These are phyloP conservation scores for Boletus subcaerulescens DNA, from an alignment of 768 basidiomycete species.

Conservation along the genomic window DNA sequence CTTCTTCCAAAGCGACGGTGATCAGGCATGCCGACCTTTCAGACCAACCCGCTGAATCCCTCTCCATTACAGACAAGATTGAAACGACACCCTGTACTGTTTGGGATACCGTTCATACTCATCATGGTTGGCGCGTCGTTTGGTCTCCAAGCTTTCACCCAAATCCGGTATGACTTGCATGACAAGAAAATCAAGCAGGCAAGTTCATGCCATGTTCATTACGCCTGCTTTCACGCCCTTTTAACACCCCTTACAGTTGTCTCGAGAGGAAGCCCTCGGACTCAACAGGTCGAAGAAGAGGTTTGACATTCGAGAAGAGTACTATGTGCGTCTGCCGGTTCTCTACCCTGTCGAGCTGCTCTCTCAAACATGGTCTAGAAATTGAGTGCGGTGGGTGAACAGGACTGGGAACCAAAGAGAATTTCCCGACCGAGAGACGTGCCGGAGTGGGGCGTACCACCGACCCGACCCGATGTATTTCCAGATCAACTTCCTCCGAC, in stretches of 20 bases:
- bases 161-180: slow-evolving; percentile 88
- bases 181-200: slow-evolving; percentile 76
- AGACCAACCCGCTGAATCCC: slow-evolving; percentile 37
- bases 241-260: slow-evolving; percentile 43
- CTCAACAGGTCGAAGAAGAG: slow-evolving; percentile 68
- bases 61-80: slow-evolving; percentile 36
- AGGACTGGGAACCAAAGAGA: slow-evolving; percentile 86
- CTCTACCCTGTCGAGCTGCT: not conserved
- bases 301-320: slow-evolving; percentile 93
- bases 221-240: not conserved
- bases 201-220: slow-evolving; percentile 8
- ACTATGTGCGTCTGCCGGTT: slow-evolving; percentile 67
- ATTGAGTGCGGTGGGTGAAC: slow-evolving; percentile 56
- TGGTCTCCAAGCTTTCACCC: slow-evolving; percentile 77
- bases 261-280: slow-evolving; percentile 74
- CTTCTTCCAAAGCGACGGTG: too few relatives aligned
- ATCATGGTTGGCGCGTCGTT: slow-evolving; percentile 87
- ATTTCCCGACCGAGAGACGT: slow-evolving; percentile 80
- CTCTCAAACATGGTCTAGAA: slow-evolving; percentile 37
- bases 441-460: slow-evolving; percentile 93
- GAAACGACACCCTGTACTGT: slow-evolving; percentile 63
- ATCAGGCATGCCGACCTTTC: slow-evolving; percentile 48
- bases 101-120: slow-evolving; percentile 84
- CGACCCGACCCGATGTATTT: slow-evolving; percentile 37
- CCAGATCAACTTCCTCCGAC: slow-evolving; percentile 19